These are phyloP conservation scores for Scedosporium dehoogii DNA, from an alignment of 2,329 filamentous ascomycete species.

Conservation along the genomic window DNA sequence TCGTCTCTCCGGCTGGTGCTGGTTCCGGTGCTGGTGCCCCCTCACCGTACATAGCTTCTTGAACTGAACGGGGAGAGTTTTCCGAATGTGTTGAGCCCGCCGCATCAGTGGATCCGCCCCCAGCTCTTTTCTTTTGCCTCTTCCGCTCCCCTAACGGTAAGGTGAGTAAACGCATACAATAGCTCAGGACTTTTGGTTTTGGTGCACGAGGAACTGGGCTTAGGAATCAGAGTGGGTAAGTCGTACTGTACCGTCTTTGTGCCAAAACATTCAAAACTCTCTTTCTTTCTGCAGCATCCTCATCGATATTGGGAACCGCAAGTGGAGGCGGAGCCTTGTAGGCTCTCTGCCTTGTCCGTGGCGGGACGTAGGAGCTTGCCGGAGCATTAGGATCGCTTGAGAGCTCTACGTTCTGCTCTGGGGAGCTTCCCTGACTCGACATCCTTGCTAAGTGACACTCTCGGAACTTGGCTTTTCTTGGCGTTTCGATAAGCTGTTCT, in stretches of 20 bases:
- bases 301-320: slow-evolving; percentile 35
- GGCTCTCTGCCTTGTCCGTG: slow-evolving; percentile 27
- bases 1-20: not conserved
- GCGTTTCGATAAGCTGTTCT: too few relatives aligned
- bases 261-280: slow-evolving; percentile 43
- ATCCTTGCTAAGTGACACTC: not conserved
- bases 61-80: not conserved
- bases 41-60: not conserved
- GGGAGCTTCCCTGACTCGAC: slow-evolving; percentile 6
- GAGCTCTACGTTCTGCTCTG: slow-evolving; percentile 4
- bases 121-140: slow-evolving; percentile 11
- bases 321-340: slow-evolving; percentile 30
- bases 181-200: too few relatives aligned
- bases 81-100: not conserved
- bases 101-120: not conserved
- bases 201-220: too few relatives aligned
- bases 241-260: slow-evolving; percentile 41
- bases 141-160: slow-evolving; percentile 17
- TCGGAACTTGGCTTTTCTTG: too few relatives aligned
- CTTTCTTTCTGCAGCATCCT: slow-evolving; percentile 43
- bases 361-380: slow-evolving; percentile 10
- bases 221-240: not conserved
- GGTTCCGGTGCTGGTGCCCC: not conserved
- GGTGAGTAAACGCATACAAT: not conserved
- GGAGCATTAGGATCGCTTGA: slow-evolving; percentile 1